A percentile compares a stretch with the other conserved stretches of the same genome.
These are phyloP conservation scores for Saitozyma sp. DNA, from an alignment of 768 basidiomycete species.

Conservation along the genomic window DNA sequence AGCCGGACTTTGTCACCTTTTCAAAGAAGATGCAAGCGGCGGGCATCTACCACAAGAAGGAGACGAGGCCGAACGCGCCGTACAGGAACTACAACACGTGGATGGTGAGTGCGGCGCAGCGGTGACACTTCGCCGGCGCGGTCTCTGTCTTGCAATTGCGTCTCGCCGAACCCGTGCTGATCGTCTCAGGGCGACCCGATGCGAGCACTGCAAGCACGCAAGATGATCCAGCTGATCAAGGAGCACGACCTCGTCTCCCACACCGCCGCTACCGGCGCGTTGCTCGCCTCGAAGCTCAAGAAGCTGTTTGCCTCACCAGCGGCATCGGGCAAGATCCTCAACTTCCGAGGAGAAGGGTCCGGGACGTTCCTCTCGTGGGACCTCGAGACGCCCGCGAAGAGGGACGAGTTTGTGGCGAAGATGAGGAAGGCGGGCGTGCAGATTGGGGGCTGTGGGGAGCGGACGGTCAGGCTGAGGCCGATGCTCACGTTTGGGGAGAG, in stretches of 20 bases:
- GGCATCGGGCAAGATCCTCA: conserved; percentile 30
- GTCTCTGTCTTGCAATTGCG: no score
- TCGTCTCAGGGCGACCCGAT: conserved; percentile 54
- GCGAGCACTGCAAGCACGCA: conserved; percentile 52
- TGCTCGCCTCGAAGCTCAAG: conserved; percentile 37
- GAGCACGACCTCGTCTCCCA: conserved; percentile 50
- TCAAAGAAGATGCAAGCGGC: conserved; percentile 55
- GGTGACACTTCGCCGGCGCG: neutral
- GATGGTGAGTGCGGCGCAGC: conserved; percentile 19
- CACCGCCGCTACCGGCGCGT: conserved; percentile 49
- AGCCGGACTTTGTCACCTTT: conserved; percentile 57
- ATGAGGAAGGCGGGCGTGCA: conserved; percentile 52
- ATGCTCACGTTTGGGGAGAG: conserved; percentile 53
- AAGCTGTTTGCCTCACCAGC: conserved; percentile 13
- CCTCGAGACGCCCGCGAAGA: conserved; percentile 26
- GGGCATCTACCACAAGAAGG: conserved; percentile 53
- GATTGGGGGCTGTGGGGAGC: conserved; percentile 51
- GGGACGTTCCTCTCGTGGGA: conserved; percentile 56
- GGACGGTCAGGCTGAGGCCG: conserved; percentile 46
- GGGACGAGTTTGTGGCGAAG: conserved; percentile 49
- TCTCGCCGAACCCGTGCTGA: conserved; percentile 19
- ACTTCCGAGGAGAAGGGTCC: conserved; percentile 48
- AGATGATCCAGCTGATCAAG: conserved; percentile 53
- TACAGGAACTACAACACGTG: conserved; percentile 48
- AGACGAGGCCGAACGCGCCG: conserved; percentile 49